Evolutionary conservation across 2,329 filamentous ascomycete genomes (phyloP).

Genomic region (Esteya vermicola): DNA sequence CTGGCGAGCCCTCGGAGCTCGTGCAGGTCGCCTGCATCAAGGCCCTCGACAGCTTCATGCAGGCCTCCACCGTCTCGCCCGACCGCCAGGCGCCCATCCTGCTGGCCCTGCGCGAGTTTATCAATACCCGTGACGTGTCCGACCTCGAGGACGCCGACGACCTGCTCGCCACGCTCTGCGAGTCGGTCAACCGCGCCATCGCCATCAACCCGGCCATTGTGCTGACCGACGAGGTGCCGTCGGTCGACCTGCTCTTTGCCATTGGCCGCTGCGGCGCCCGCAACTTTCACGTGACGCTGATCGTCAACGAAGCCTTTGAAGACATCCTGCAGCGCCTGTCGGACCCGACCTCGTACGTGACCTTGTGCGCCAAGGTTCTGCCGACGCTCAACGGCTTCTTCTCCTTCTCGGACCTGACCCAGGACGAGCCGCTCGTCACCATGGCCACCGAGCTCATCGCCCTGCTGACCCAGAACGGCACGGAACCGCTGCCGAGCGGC

Average conservation of each 20-base stretch:
- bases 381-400: slow-evolving; percentile 82
- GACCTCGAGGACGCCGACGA: slow-evolving; percentile 86
- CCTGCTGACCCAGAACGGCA: slow-evolving; percentile 67
- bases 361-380: slow-evolving; percentile 71
- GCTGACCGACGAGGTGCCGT: slow-evolving; percentile 55
- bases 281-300: slow-evolving; percentile 81
- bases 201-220: slow-evolving; percentile 63
- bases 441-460: slow-evolving; percentile 73
- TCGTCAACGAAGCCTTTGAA: slow-evolving; percentile 85
- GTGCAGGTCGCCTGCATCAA: slow-evolving; percentile 18
- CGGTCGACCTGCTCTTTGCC: slow-evolving; percentile 73
- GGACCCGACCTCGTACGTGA: slow-evolving; percentile 55
- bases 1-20: slow-evolving; percentile 40
- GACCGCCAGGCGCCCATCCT: slow-evolving; percentile 48
- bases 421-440: slow-evolving; percentile 72
- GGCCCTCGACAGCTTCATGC: slow-evolving; percentile 57
- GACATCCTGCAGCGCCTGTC: slow-evolving; percentile 62
- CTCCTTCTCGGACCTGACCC: slow-evolving; percentile 72
- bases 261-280: slow-evolving; percentile 77
- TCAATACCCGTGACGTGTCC: slow-evolving; percentile 64
- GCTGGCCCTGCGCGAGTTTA: slow-evolving; percentile 55
- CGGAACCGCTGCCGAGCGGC: slow-evolving; percentile 71
- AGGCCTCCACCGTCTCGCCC: slow-evolving; percentile 15
- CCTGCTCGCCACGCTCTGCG: slow-evolving; percentile 76
- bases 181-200: slow-evolving; percentile 73